Conservation (phyloP, 768 basidiomycete species). For the Hydnomerulius pinastri region DNA sequence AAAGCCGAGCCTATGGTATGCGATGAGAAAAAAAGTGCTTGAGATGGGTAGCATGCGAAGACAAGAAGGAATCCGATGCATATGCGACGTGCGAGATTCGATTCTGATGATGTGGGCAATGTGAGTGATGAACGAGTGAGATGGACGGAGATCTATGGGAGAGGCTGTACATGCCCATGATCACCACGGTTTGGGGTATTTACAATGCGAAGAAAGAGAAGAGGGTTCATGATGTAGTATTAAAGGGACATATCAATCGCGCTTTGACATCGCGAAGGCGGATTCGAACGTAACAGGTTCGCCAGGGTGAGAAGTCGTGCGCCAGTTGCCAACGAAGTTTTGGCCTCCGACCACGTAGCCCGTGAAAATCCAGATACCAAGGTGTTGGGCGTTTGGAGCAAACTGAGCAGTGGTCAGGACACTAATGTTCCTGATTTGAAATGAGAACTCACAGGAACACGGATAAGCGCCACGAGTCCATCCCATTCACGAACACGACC, state of each 20-base stretch:
- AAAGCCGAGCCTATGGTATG: not conserved
- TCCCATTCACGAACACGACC: slow-evolving; percentile 62
- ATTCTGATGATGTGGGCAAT: not conserved
- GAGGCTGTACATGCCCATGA: slow-evolving; percentile 14
- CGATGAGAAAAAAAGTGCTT: not conserved
- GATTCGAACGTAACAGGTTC: slow-evolving; percentile 55
- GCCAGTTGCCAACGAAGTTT: slow-evolving; percentile 76
- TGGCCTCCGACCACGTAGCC: slow-evolving; percentile 68
- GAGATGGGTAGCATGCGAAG: not conserved
- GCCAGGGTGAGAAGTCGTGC: slow-evolving; percentile 39
- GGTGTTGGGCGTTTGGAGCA: slow-evolving; percentile 3
- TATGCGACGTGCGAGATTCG: not conserved
- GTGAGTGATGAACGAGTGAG: slow-evolving; percentile 8
- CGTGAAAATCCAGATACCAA: slow-evolving; percentile 52
- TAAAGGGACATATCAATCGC: slow-evolving; percentile 26
- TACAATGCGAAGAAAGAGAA: slow-evolving; percentile 11
- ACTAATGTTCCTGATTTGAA: not conserved
- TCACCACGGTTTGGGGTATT: slow-evolving; percentile 5
- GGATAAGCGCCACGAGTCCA: slow-evolving; percentile 54
- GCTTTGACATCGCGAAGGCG: slow-evolving; percentile 60
- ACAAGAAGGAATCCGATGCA: slow-evolving; percentile 3
- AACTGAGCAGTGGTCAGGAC: slow-evolving; percentile 16
- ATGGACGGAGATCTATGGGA: slow-evolving; percentile 19
- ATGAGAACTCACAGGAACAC: slow-evolving; percentile 36
- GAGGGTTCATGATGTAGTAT: not conserved